phyloP scores from a whole-genome alignment of 768 basidiomycete genomes.

The Suillus clintonianus region DNA sequence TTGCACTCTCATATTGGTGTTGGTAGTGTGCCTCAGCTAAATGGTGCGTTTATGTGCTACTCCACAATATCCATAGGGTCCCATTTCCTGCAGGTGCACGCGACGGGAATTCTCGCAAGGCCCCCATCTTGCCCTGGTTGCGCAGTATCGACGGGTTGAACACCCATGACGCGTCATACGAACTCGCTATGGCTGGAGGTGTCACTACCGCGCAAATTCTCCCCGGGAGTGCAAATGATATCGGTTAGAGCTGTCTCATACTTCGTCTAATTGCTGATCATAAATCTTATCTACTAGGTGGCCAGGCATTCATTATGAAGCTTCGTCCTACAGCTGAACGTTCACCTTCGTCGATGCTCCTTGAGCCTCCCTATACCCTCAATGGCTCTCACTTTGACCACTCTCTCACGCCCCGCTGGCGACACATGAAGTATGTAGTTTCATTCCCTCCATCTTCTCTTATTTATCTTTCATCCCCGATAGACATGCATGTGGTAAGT shows the following conservation, averaged over 20 bases:
- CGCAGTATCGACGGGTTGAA: slow-evolving; percentile 48
- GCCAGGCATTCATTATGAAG: slow-evolving; percentile 55
- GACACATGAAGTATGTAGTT: slow-evolving; percentile 28
- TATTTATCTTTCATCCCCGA: background rate
- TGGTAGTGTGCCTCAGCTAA: slow-evolving; percentile 32
- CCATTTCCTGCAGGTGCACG: slow-evolving; percentile 35
- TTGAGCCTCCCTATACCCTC: slow-evolving; percentile 53
- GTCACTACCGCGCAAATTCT: slow-evolving; percentile 49
- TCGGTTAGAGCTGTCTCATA: slow-evolving; percentile 21
- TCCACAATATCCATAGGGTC: slow-evolving; percentile 8
- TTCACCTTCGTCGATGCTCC: slow-evolving; percentile 46
- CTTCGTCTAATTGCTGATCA: background rate
- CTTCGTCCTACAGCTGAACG: slow-evolving; percentile 48
- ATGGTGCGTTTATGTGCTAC: slow-evolving; percentile 18
- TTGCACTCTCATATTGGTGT: slow-evolving; percentile 52
- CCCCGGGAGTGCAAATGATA: slow-evolving; percentile 43
- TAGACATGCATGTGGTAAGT: slow-evolving; percentile 46
- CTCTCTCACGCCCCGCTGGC: slow-evolving; percentile 23
- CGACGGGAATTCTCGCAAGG: slow-evolving; percentile 59
- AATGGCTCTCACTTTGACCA: slow-evolving; percentile 19
- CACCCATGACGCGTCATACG: slow-evolving; percentile 44
- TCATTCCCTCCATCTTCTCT: background rate
- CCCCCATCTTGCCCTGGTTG: slow-evolving; percentile 67
- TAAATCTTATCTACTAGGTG: slow-evolving; percentile 32
- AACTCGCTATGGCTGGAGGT: slow-evolving; percentile 44